A percentile compares a stretch with the other conserved stretches of the same genome.
Conservation (phyloP, 441 rosid species). For the Francoa sonchifolia region DNA sequence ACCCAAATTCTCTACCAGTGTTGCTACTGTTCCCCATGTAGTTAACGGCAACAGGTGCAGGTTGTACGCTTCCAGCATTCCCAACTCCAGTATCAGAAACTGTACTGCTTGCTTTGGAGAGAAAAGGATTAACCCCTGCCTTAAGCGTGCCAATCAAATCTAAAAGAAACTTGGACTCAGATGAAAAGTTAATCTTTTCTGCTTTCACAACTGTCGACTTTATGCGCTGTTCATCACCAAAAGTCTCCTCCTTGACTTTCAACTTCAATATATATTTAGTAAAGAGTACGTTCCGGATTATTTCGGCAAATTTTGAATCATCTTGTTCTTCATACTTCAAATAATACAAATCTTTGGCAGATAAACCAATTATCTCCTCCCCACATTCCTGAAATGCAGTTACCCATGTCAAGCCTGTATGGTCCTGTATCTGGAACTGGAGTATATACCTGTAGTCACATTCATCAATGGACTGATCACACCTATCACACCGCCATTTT, state of each 20-base stretch:
- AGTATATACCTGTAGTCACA: conserved; percentile 76
- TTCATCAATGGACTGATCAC: conserved; percentile 58
- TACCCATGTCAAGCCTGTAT: conserved; percentile 77
- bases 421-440: conserved; percentile 86
- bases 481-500: conserved; percentile 76
- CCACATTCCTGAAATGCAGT: conserved; percentile 85
- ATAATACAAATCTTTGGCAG: conserved; percentile 64
- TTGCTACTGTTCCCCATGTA: conserved; percentile 10
- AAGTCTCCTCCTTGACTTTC: conserved; percentile 84
- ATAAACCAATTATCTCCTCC: conserved; percentile 67
- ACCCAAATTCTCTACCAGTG: conserved; percentile 22
- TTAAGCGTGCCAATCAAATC: conserved; percentile 43
- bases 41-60: conserved; percentile 16
- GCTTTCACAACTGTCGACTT: conserved; percentile 70
- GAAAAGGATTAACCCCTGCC: conserved; percentile 22
- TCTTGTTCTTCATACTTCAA: conserved; percentile 48
- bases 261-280: conserved; percentile 61
- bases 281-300: conserved; percentile 53
- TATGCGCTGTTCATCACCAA: conserved; percentile 76
- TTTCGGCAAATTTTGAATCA: conserved; percentile 53
- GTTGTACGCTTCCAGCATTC: conserved; percentile 23
- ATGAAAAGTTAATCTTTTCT: conserved; percentile 47
- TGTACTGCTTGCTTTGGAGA: conserved; percentile 19
- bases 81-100: conserved; percentile 17
- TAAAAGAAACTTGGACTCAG: conserved; percentile 49